Evolutionary conservation across 345 rosid species (phyloP).

Genomic region (Rhodamnia rubescens): DNA sequence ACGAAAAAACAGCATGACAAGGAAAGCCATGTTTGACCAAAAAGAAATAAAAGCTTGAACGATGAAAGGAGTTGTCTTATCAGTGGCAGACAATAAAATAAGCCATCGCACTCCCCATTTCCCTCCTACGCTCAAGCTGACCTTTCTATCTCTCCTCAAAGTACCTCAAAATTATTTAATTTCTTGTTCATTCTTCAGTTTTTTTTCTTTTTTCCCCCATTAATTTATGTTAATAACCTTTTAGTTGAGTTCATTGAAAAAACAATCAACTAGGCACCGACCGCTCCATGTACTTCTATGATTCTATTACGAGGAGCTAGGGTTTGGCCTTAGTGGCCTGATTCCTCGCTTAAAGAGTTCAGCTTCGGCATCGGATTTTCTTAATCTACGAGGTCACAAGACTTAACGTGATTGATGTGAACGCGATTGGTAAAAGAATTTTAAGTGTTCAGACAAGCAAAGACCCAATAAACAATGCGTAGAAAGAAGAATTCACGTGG

Average conservation of each 20-base stretch:
- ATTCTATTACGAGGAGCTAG: background rate
- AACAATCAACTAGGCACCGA: background rate
- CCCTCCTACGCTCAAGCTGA: background rate
- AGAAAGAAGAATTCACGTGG: background rate
- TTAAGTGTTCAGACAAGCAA: background rate
- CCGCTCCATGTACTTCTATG: too few relatives aligned
- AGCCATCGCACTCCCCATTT: background rate
- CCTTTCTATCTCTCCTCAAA: background rate
- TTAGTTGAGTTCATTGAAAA: background rate
- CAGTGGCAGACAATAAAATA: background rate
- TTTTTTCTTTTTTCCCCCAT: background rate
- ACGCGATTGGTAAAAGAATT: background rate
- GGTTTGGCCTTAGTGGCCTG: background rate
- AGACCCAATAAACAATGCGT: background rate
- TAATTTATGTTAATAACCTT: background rate
- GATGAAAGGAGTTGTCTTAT: background rate
- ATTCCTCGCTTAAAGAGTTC: background rate
- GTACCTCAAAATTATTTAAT: background rate
- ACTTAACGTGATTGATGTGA: background rate
- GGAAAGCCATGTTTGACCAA: background rate
- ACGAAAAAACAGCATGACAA: background rate
- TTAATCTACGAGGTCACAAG: background rate
- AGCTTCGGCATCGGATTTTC: background rate
- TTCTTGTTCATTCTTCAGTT: background rate
- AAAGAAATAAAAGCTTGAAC: background rate